Conservation (phyloP, 164 flowering plant species). For the Buxus sempervirens region DNA sequence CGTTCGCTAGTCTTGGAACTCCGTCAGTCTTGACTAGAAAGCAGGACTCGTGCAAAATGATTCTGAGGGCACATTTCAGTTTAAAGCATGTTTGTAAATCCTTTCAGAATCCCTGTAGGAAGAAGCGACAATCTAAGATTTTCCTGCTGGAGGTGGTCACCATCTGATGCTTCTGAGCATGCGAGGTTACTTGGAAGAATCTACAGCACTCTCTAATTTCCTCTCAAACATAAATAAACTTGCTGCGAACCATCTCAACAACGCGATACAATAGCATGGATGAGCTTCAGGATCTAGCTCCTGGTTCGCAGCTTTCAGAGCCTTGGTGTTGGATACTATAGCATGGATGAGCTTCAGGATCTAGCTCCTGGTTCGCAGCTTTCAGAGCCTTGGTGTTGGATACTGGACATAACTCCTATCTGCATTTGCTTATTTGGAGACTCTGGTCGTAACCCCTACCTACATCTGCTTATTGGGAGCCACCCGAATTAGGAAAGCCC, state of each 20-base stretch:
- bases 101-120: conserved; percentile 40
- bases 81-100: conserved; percentile 61
- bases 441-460: conserved; percentile 66
- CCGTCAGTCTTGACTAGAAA: conserved; percentile 57
- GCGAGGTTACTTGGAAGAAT: conserved; percentile 73
- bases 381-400: conserved; percentile 48
- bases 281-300: conserved; percentile 58
- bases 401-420: no score
- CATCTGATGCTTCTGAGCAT: conserved; percentile 73
- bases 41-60: conserved; percentile 54
- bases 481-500: conserved; percentile 51
- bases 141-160: conserved; percentile 55
- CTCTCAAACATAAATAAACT: conserved; percentile 68
- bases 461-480: conserved; percentile 68
- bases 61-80: conserved; percentile 49
- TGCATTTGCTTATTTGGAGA: no score
- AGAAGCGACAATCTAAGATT: conserved; percentile 20
- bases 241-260: conserved; percentile 70
- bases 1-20: conserved; percentile 73
- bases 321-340: conserved; percentile 62
- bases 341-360: conserved; percentile 73
- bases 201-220: conserved; percentile 55
- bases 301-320: conserved; percentile 51
- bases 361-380: conserved; percentile 50
- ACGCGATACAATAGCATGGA: conserved; percentile 77